phyloP scores from a whole-genome alignment of 306 rosid species.

The Fragaria nilgerrensis region DNA sequence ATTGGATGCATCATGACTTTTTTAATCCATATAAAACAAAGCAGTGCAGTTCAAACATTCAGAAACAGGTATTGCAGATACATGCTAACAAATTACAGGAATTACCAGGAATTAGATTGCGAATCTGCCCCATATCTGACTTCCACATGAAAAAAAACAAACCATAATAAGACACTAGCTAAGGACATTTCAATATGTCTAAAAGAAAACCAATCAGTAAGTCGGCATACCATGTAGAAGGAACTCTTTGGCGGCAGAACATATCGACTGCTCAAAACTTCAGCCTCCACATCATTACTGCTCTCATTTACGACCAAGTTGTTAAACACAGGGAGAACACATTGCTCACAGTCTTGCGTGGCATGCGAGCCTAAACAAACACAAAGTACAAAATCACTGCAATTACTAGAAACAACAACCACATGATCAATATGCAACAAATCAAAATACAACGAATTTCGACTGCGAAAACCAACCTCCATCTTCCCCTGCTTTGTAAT shows the following conservation, averaged over 20 bases:
- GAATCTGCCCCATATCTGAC: constrained; percentile 93
- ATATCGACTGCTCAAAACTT: constrained; percentile 51
- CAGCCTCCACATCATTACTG: constrained; percentile 63
- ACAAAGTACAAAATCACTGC: background rate
- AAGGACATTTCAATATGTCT: too few species aligned
- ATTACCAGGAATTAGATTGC: constrained; percentile 92
- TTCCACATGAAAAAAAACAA: constrained; percentile 61
- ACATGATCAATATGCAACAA: background rate
- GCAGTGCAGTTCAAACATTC: constrained; percentile 12
- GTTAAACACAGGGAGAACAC: constrained; percentile 54
- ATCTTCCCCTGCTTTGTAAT: constrained; percentile 21
- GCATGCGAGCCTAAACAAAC: constrained; percentile 41
- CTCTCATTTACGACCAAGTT: constrained; percentile 70
- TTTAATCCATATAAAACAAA: constrained; percentile 2
- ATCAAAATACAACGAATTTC: background rate
- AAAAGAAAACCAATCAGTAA: background rate
- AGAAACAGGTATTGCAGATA: constrained; percentile 9
- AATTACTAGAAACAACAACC: background rate
- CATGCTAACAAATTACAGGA: constrained; percentile 24
- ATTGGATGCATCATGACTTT: background rate
- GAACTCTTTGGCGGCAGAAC: constrained; percentile 66
- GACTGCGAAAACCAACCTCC: constrained; percentile 43
- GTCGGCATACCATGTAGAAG: constrained; percentile 76
- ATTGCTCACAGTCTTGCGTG: constrained; percentile 35
- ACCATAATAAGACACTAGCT: constrained; percentile 40